A percentile compares a stretch with the other conserved stretches of the same genome.
Conservation (phyloP, 371 early-diverging fungal genomes). For the Mortierella sp. region DNA sequence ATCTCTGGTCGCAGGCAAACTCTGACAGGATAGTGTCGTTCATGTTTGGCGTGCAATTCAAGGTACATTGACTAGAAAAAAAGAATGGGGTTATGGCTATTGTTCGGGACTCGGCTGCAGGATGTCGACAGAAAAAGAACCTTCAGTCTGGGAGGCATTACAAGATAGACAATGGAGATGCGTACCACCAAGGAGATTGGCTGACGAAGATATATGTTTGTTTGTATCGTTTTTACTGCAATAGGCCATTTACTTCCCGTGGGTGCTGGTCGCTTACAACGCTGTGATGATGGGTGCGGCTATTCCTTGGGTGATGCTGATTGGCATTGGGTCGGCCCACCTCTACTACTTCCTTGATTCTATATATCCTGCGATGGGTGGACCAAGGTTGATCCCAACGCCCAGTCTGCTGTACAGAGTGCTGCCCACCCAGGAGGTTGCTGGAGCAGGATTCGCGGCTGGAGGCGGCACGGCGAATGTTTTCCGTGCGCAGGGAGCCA, state of each 20-base stretch:
- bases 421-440: slow-evolving; percentile 59
- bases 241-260: slow-evolving; percentile 81
- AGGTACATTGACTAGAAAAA: slow-evolving; percentile 62
- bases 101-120: too few species aligned
- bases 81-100: too few species aligned
- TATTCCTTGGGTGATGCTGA: slow-evolving; percentile 58
- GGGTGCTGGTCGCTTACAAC: slow-evolving; percentile 73
- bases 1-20: slow-evolving; percentile 84
- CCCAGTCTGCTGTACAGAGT: slow-evolving; percentile 63
- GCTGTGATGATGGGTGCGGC: slow-evolving; percentile 51
- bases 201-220: background rate
- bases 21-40: slow-evolving; percentile 77
- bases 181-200: too few species aligned
- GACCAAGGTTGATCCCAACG: slow-evolving; percentile 66
- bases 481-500: slow-evolving; percentile 21
- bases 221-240: background rate
- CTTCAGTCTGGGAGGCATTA: too few species aligned
- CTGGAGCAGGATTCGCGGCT: slow-evolving; percentile 35
- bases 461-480: slow-evolving; percentile 29
- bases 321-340: slow-evolving; percentile 69
- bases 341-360: slow-evolving; percentile 67
- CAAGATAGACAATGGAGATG: too few species aligned
- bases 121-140: too few species aligned
- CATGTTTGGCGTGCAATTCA: slow-evolving; percentile 87
- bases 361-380: slow-evolving; percentile 70